Evolutionary conservation across 352 stramenopile species (phyloP).

Genomic region (Phytophthora cactorum): DNA sequence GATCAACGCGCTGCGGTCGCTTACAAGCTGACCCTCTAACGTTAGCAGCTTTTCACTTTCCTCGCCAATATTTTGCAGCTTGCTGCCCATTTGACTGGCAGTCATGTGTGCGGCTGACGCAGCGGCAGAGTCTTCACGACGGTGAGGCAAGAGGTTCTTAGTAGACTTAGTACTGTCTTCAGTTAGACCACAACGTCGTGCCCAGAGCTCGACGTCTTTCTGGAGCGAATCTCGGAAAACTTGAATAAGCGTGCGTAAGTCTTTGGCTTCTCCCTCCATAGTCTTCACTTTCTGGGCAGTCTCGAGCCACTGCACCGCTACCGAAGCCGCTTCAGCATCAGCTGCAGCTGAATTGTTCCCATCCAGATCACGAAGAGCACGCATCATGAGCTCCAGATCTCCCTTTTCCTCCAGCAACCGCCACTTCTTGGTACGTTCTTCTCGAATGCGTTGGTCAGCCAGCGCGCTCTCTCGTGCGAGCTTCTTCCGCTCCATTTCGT

Average conservation of each 20-base stretch:
- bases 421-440: slow-evolving; percentile 87
- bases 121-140: slow-evolving; percentile 65
- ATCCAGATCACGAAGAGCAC: slow-evolving; percentile 70
- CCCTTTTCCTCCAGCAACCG: slow-evolving; percentile 86
- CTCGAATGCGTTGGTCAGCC: slow-evolving; percentile 78
- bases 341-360: slow-evolving; percentile 29
- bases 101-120: slow-evolving; percentile 77
- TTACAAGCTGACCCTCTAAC: slow-evolving; percentile 68
- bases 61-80: slow-evolving; percentile 81
- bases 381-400: slow-evolving; percentile 83
- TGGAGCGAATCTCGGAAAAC: slow-evolving; percentile 84
- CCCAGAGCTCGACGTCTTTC: slow-evolving; percentile 83
- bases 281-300: slow-evolving; percentile 62
- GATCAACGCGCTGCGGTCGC: slow-evolving; percentile 65
- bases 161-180: slow-evolving; percentile 35
- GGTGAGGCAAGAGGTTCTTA: slow-evolving; percentile 32
- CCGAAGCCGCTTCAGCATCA: slow-evolving; percentile 37
- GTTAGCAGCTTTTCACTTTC: slow-evolving; percentile 73
- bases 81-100: slow-evolving; percentile 78
- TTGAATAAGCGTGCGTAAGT: slow-evolving; percentile 81
- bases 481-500: slow-evolving; percentile 85
- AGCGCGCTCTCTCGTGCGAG: slow-evolving; percentile 81
- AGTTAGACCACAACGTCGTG: slow-evolving; percentile 43
- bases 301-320: slow-evolving; percentile 54
- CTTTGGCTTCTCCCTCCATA: slow-evolving; percentile 77